Base-by-base conservation (phyloP, 2,329 filamentous ascomycete species). In the Colletotrichum viniferum region DNA sequence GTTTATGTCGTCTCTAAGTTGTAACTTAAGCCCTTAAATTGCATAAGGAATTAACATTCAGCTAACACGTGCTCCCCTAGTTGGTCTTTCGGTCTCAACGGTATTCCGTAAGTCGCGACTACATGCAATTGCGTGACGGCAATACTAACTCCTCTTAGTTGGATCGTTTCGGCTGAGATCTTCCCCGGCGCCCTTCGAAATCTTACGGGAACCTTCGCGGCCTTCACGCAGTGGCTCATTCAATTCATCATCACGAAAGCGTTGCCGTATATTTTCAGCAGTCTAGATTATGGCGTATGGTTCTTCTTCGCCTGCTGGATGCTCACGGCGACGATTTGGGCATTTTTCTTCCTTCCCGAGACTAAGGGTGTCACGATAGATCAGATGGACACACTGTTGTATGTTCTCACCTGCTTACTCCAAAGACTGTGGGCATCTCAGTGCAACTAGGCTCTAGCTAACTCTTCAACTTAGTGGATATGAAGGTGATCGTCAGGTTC, bases 301-400 rank as follows among this genome's bases (percentile, higher is more conserved):
- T 90, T 90, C 81, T 90, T 91, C 82, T 91, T 91, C 77, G 89
- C 88, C 1, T 84, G 84, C 4, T 85, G 87, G 79, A 89, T 90
- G 83, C 81, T 90, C 8, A 79, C 85, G 13, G 87, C 87, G 7
- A 83, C 85, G 12, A 72, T 88, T 30, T 90, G 87, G 82, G 85
- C 87, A 4, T 90, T 84, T 77, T 87, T 90, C 80, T 86, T 90
- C 69, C 80, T 90, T 4, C 89, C 89, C 1, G 89, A 91, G 80
- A 90, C 89, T 7, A 90, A 90, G 79, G 89, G 89, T 71, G 82
- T 89, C 69, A 88, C 88, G 0, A 82, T 90, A 4, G 89, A 91
- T 56, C 86, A 87, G 62, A 88, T 90, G 81, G 89, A 91, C 61
- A 78, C 80, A 26, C 38, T 77, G 0, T 77, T 77, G 75, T 77